Base-by-base conservation (phyloP, 2,329 filamentous ascomycete genomes). In the Trichothecium roseum region DNA sequence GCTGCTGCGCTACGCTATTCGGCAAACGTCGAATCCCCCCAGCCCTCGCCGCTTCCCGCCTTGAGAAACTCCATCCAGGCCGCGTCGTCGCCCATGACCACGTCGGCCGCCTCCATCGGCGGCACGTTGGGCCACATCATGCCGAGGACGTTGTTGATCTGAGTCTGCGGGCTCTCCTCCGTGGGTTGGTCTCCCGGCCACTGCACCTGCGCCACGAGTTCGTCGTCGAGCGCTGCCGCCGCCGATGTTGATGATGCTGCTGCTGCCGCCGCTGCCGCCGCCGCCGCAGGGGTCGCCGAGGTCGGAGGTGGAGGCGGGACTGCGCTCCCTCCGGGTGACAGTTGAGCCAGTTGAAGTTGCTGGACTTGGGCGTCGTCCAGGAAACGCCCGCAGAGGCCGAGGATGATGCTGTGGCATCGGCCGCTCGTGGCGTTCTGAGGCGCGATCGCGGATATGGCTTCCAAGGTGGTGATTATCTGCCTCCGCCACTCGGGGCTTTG, bases 111-210 rank as follows among this genome's bases (percentile, higher is more conserved):
- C 40, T 61, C 56, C 24, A 58, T 41, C 1, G 54, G 49, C 18
- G 54, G 51, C 9, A 56, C 51, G 30, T 61, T 63, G 4, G 60
- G 63, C 62, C 63, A 66, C 62, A 66, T 63, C 60, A 65, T 62
- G 14, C 53, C 51, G 34, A 64, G 58, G 1, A 64, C 53, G 16
- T 49, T 57, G 28, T 61, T 58, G 14, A 66, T 57, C 40, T 64
- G 61, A 1, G 59, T 63, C 42, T 64, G 57, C 1, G 60, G 55
- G 26, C 53, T 59, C 37, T 64, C 55, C 9, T 56, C 55, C 5
- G 53, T 53, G 1, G 56, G 50, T 18, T 45, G 42, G 32, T 32
- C 22, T 14, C 22, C 36, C 30, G 24, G 38, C 42, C 28, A 29
- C 28, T 16, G 13, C 28, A 13, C 13, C 28, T 29, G 28, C 13